These are phyloP conservation scores for Fusarium solani-melongenae DNA, from an alignment of 2,329 filamentous ascomycete genomes.

Conservation along the genomic window DNA sequence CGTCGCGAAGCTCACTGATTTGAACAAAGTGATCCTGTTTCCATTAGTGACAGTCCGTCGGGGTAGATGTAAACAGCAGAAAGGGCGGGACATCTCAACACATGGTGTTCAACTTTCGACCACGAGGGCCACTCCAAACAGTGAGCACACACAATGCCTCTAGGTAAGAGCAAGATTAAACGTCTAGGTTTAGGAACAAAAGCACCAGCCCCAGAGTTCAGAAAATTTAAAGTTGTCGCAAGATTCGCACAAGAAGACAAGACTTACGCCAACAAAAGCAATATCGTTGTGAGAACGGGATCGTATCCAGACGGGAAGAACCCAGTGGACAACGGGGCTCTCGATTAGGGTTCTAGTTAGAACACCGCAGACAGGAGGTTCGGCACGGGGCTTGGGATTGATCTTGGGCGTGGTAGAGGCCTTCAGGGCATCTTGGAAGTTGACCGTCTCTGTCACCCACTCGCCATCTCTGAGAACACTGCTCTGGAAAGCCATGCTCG, in stretches of 20 bases:
- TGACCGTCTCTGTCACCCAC: conserved; percentile 67
- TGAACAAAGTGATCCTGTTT: conserved; percentile 80
- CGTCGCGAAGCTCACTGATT: conserved; percentile 77
- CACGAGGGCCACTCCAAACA: not conserved
- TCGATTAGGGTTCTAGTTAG: conserved; percentile 82
- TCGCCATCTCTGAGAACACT: conserved; percentile 64
- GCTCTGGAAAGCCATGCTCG: conserved; percentile 62
- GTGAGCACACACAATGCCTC: not conserved
- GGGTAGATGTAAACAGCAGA: not conserved
- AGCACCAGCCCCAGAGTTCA: not conserved
- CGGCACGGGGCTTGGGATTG: conserved; percentile 45
- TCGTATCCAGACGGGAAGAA: conserved; percentile 83
- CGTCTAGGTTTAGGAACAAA: not conserved
- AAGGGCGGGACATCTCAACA: not conserved
- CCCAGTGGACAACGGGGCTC: conserved; percentile 79
- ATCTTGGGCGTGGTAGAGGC: conserved; percentile 49
- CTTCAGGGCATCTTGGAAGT: conserved; percentile 56
- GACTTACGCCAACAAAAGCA: conserved; percentile 81
- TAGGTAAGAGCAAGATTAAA: too few relatives aligned
- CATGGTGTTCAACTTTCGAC: conserved; percentile 4
- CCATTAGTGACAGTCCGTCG: conserved; percentile 19
- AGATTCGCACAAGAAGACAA: conserved; percentile 25
- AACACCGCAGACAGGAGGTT: conserved; percentile 72
- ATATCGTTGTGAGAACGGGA: conserved; percentile 80
- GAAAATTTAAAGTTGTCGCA: not conserved